These are phyloP conservation scores for Debaryomyces sp. DNA, from an alignment of 1,139 yeast species.

Conservation along the genomic window DNA sequence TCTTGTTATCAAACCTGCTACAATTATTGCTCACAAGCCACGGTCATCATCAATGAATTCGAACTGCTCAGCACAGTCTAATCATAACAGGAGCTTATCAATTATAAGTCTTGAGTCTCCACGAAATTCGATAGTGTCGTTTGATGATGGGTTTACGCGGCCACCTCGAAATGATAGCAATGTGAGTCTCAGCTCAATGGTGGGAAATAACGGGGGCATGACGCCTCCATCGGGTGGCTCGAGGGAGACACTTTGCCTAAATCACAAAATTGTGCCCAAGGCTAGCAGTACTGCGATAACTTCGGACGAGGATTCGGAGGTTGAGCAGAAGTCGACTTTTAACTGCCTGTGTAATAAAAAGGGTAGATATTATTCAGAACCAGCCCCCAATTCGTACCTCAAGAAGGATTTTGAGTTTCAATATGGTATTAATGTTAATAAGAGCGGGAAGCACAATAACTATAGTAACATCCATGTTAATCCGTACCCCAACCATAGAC, in stretches of 20 bases:
- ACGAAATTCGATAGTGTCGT: constrained; percentile 45
- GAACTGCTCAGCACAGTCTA: constrained; percentile 30
- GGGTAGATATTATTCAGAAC: background rate
- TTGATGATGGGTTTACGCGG: constrained; percentile 35
- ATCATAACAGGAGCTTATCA: constrained; percentile 35
- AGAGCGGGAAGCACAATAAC: background rate
- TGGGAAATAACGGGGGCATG: constrained; percentile 1
- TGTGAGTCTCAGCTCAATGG: constrained; percentile 30
- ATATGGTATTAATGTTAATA: background rate
- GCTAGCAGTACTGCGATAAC: constrained; percentile 23
- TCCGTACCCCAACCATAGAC: constrained; percentile 3
- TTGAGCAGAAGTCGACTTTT: constrained; percentile 17
- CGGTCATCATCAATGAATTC: constrained; percentile 43
- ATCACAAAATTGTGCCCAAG: constrained; percentile 4
- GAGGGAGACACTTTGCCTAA: background rate
- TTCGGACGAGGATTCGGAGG: constrained; percentile 42
- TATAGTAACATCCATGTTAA: background rate
- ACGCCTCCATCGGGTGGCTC: background rate
- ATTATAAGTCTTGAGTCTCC: constrained; percentile 45
- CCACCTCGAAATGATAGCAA: constrained; percentile 38
- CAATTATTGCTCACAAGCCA: constrained; percentile 21
- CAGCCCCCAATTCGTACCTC: background rate
- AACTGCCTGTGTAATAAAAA: background rate
- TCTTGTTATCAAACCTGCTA: constrained; percentile 22
- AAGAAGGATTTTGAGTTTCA: constrained; percentile 6